Conservation (phyloP, 2,329 filamentous ascomycete species). For the Fusarium scirpi region DNA sequence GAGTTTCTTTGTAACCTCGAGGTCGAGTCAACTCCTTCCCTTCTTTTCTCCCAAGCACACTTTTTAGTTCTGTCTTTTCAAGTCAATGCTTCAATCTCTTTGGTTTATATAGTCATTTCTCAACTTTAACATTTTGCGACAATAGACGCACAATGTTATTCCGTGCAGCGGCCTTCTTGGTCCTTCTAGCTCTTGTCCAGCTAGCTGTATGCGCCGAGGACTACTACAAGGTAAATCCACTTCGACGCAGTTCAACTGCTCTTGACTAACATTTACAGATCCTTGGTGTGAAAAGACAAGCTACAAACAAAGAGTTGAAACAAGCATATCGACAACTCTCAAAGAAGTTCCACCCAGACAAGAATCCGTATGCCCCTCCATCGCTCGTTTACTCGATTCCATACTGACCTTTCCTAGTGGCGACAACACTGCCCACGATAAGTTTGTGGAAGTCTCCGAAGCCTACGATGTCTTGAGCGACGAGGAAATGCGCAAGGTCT, state of each 20-base stretch:
- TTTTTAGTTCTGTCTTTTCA: slow-evolving; percentile 5
- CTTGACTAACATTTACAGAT: slow-evolving; percentile 62
- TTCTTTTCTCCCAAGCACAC: slow-evolving; percentile 17
- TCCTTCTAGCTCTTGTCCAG: slow-evolving; percentile 67
- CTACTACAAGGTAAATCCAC: slow-evolving; percentile 76
- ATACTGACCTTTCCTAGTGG: slow-evolving; percentile 62
- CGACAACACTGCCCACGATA: slow-evolving; percentile 83
- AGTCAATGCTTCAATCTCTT: not conserved
- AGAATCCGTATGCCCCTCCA: slow-evolving; percentile 81
- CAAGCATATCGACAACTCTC: slow-evolving; percentile 90
- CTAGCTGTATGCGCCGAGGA: slow-evolving; percentile 73
- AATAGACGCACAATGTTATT: slow-evolving; percentile 62
- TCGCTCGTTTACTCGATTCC: not conserved
- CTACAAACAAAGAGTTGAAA: slow-evolving; percentile 90
- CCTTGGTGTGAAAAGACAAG: slow-evolving; percentile 82
- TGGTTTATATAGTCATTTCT: not conserved
- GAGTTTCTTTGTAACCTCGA: slow-evolving; percentile 25
- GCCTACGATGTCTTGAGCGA: slow-evolving; percentile 94
- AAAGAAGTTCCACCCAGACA: slow-evolving; percentile 97
- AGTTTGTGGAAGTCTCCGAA: slow-evolving; percentile 93
- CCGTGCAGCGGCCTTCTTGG: slow-evolving; percentile 60
- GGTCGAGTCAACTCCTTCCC: slow-evolving; percentile 4
- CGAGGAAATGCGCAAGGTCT: slow-evolving; percentile 83
- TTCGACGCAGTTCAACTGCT: not conserved
- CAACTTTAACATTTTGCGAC: slow-evolving; percentile 28